Percentiles rank a stretch among this genome's conserved stretches.
These are phyloP conservation scores for Tylopilus sp. DNA, from an alignment of 768 basidiomycete species.

Conservation along the genomic window DNA sequence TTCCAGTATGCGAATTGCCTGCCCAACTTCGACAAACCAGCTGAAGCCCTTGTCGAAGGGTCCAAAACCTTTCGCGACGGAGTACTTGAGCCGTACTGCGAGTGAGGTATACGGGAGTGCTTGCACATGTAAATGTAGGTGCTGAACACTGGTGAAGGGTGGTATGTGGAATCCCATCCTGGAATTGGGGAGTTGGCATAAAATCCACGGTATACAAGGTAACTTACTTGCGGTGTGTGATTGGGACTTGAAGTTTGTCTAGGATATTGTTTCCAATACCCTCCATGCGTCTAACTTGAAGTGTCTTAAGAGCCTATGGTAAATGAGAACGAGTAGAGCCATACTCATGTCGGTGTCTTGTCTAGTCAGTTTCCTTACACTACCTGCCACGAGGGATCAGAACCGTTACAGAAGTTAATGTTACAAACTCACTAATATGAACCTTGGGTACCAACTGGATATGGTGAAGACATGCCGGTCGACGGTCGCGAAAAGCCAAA, in stretches of 20 bases:
- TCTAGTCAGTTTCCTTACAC: slow-evolving; percentile 45
- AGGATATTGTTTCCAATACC: slow-evolving; percentile 51
- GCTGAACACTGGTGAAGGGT: slow-evolving; percentile 68
- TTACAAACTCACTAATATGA: slow-evolving; percentile 43
- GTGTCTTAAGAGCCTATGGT: slow-evolving; percentile 18
- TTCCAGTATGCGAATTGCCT: slow-evolving; percentile 59
- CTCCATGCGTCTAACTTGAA: slow-evolving; percentile 45
- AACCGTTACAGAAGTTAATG: background rate
- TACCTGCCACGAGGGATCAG: slow-evolving; percentile 42
- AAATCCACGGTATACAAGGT: background rate
- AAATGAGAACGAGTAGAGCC: slow-evolving; percentile 10
- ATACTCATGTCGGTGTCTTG: slow-evolving; percentile 50
- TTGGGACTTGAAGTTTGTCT: slow-evolving; percentile 42
- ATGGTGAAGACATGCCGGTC: slow-evolving; percentile 49
- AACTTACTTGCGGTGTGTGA: slow-evolving; percentile 44
- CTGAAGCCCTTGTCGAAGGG: slow-evolving; percentile 58
- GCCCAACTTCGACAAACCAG: slow-evolving; percentile 68
- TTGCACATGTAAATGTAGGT: slow-evolving; percentile 75
- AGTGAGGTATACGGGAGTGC: slow-evolving; percentile 57
- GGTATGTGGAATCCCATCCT: slow-evolving; percentile 84
- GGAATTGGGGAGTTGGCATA: background rate
- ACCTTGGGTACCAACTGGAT: slow-evolving; percentile 48
- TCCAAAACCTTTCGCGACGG: slow-evolving; percentile 36
- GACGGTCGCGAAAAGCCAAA: slow-evolving; percentile 49
- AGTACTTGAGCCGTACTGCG: slow-evolving; percentile 45